Base-by-base conservation (phyloP, 2,329 filamentous ascomycete species). In the Talaromyces pinophilus region DNA sequence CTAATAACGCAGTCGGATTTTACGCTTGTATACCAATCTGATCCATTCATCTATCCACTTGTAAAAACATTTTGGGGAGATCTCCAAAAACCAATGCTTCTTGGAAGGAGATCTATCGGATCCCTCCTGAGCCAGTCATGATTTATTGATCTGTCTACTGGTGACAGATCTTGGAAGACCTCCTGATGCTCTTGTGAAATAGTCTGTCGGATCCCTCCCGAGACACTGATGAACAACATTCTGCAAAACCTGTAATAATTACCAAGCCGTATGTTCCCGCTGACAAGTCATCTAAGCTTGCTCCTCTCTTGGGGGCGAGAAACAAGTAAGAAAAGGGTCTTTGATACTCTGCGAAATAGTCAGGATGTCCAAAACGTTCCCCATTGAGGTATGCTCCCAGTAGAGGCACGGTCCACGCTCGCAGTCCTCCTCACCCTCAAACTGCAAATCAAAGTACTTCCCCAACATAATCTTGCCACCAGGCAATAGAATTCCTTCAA, bases 381-480 rank as follows among this genome's bases (percentile, higher is more conserved):
- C 50, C 13, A 71, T 63, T 70, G 17, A 70, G n/a, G 57, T 60
- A 46, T 60, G 57, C 35, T 71, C 70, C 76, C 76, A 76, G 63
- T 76, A 76, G 44, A 78, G 72, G 54, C 76, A 77, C 8, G 75
- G 76, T 0, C 75, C 75, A 25, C 66, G 59, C 42, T 50, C 35
- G n/a, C 42, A 22, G 59, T 67, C 11, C 62, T 70, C 25, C 48
- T 69, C 10, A 50, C 67, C 19, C 72, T 64, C 71, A 33, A 69
- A 59, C 42, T 70, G 57, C 67, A 77, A 48, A 63, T 78, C 72
- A 15, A 73, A 25, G 83, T 84, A 88, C 30, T 80, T 75, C 11
- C 83, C 83, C 61, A 84, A 62, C 72, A 85, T 82, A 46, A 84
- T 77, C 30, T 77, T 77, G 1, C 79, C 78, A 4, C 82, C 81